Base-by-base conservation (phyloP, 2,329 filamentous ascomycete genomes). In the Rugonectria rugulosa region DNA sequence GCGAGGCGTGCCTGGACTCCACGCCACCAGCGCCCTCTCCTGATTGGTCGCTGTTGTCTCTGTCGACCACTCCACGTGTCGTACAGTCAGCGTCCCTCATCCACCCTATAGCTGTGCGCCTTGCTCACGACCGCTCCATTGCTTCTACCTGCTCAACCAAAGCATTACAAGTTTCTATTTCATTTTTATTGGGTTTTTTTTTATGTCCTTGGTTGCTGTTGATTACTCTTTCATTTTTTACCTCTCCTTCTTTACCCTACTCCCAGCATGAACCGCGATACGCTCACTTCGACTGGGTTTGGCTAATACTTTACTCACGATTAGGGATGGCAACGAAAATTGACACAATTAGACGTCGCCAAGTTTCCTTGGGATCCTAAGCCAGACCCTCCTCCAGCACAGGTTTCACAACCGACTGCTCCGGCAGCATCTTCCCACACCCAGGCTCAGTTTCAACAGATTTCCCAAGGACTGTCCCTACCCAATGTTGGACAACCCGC, bases 301-400 rank as follows among this genome's bases (percentile, higher is more conserved):
- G 17, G 59, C 66, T 72, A 61, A 70, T n/a, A n/a, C 59, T 46
- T 43, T 24, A 40, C 40, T 56, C 61, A 36, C 15, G 56, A 44
- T 50, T 68, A 98, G 93, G 91, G 88, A 77, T 99, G 95, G 95
- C 93, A 98, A 80, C 83, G 88, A 68, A 97, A 96, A 76, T 83
- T 99, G 29, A 90, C 93, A 1, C 86, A 87, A 65, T 87, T 96
- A 63, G 87, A 89, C 63, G 89, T 98, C 59, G 95, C 95, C 56
- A 81, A 85, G 53, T 97, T 98, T 72, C 94, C 95, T 10, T 99
- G 95, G 95, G 95, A 99, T 71, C 94, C 95, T 37, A 88, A 90
- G 70, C 88, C 89, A 44, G 88, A 90, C 47, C 83, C 85, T n/a
- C 62, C 68, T 19, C 63, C 70, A 61, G 59, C 69, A 73, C 70